Base-by-base conservation (phyloP, 83 land plant genomes). In the Isoetes engelmannii region DNA sequence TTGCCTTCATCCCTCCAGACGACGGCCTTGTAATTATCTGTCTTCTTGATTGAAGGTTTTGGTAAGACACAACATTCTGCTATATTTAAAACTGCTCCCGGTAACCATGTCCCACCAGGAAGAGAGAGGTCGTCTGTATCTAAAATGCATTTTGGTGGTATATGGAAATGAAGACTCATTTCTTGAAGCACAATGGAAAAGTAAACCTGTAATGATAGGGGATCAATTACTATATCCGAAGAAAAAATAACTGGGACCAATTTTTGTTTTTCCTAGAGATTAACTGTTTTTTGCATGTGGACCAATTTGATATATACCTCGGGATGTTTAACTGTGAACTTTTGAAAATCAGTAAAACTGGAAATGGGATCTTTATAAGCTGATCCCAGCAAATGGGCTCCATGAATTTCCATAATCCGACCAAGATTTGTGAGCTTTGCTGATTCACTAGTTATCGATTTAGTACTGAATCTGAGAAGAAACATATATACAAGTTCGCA, bases 21-120 rank as follows among this genome's bases (percentile, higher is more conserved):
- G 48, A 94, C 64, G 57, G 91, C 97, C 13, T 75, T 37, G 73
- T 79, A 79, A 45, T 74, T 61, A 71, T 94, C 93, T 9, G 78
- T 72, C 60, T 85, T 94, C 19, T 75, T 72, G 12, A 69, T 80
- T 50, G 65, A 68, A 21, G 78, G 72, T 18, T 66, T 63, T 4
- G 87, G 80, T 47, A 69, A 74, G 41, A 94, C 59, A 69, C 99
- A 94, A 62, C 93, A 79, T 76, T 94, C 93, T 51, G 93, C 97
- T 51, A 87, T 78, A 78, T 94, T 94, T 62, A 91, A 45, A 47
- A 79, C 74, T 7, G 99, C 67, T 20, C 89, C 99, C 9, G 89
- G 93, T 54, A 94, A 75, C 99, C 99, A 94, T 28, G 66, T 65
- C 48, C 93, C 99, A n/a, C 78, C 83, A 56, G 77, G 81, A 20